These are phyloP conservation scores for Chlamydomonas reinhardtii DNA, from an alignment of 163 green algal species.

Conservation along the genomic window DNA sequence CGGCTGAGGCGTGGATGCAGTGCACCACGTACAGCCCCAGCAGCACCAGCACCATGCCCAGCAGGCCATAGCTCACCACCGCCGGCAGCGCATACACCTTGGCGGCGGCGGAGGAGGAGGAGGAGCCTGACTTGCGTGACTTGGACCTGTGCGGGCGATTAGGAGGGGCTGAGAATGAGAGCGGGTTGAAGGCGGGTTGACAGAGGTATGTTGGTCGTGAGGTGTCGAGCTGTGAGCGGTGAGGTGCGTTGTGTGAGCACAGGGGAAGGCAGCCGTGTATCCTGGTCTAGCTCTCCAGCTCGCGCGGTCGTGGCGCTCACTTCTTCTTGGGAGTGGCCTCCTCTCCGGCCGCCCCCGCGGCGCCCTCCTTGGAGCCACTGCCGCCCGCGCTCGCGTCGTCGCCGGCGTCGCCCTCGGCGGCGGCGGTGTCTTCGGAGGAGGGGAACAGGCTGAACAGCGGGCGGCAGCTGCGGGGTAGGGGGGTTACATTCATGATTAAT, in stretches of 20 bases:
- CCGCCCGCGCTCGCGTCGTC: not conserved
- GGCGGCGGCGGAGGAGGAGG: not conserved
- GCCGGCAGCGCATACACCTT: constrained; percentile 18
- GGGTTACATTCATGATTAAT: too few relatives aligned
- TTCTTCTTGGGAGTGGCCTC: constrained; percentile 13
- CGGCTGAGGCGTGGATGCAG: constrained; percentile 69
- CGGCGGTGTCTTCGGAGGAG: too few relatives aligned
- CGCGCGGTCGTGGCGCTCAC: too few relatives aligned
- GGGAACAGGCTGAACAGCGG: not conserved
- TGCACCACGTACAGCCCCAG: constrained; percentile 56
- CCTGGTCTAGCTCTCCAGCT: too few relatives aligned
- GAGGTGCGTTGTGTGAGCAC: too few relatives aligned
- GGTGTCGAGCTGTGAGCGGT: too few relatives aligned
- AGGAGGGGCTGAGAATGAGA: not conserved
- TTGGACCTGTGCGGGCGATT: not conserved
- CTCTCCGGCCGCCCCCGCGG: not conserved
- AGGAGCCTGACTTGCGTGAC: not conserved
- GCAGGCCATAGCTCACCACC: not conserved
- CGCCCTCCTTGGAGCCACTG: constrained; percentile 1
- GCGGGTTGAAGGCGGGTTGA: not conserved
- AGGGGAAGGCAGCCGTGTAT: too few relatives aligned
- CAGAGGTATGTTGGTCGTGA: too few relatives aligned
- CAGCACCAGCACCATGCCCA: constrained; percentile 30
- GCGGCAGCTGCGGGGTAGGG: not conserved
- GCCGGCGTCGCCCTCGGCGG: not conserved